A percentile compares a stretch with the other conserved stretches of the same genome.
Evolutionary conservation across 352 stramenopile species (phyloP).

Genomic region (Pythium pyrilobum): DNA sequence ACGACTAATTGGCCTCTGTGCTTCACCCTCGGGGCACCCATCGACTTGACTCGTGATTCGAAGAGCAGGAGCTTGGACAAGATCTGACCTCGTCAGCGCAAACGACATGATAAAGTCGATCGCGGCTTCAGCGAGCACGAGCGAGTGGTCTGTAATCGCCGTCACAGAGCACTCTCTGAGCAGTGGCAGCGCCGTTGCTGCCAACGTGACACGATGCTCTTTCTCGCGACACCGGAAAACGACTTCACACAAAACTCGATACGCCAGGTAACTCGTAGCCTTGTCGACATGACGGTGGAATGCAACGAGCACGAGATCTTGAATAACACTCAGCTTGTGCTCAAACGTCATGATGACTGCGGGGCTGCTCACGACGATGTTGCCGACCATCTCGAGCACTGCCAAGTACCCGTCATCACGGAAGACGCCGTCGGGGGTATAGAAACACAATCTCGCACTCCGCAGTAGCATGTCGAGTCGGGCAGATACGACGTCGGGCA

Average conservation of each 20-base stretch:
- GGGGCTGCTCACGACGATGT: conserved; percentile 16
- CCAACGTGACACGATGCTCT: conserved; percentile 42
- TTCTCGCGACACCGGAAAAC: conserved; percentile 35
- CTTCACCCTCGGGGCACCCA: background rate
- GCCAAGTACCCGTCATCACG: conserved; percentile 53
- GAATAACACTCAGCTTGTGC: conserved; percentile 14
- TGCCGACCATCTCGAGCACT: conserved; percentile 63
- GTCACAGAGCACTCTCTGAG: conserved; percentile 34
- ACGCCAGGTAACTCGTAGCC: conserved; percentile 55
- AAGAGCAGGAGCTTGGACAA: conserved; percentile 31
- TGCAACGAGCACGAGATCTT: conserved; percentile 50
- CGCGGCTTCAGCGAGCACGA: conserved; percentile 47
- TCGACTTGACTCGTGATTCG: background rate
- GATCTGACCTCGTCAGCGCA: conserved; percentile 46
- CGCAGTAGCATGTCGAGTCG: conserved; percentile 26
- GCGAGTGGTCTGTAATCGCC: conserved; percentile 26
- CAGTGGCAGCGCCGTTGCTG: conserved; percentile 38
- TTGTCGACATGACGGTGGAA: conserved; percentile 55
- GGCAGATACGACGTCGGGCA: conserved; percentile 38
- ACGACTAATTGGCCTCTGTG: background rate
- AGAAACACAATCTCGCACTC: conserved; percentile 25
- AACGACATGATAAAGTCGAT: conserved; percentile 81
- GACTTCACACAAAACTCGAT: conserved; percentile 59
- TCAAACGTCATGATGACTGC: conserved; percentile 18
- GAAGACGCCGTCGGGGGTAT: conserved; percentile 60